These are phyloP conservation scores for Wickerhamomyces bovis DNA, from an alignment of 805 yeast genomes.

Conservation along the genomic window DNA sequence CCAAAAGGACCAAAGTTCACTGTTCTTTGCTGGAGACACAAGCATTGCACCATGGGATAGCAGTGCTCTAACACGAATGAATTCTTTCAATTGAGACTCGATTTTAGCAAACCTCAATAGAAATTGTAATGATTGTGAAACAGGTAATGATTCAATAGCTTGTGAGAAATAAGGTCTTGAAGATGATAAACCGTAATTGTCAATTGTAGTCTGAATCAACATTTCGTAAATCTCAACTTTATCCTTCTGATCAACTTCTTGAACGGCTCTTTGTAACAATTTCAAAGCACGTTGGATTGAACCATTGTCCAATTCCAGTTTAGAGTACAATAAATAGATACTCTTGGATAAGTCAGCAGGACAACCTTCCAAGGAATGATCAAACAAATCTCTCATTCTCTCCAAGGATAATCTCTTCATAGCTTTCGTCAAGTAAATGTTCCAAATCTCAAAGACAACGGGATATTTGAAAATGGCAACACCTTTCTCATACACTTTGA, in stretches of 20 bases:
- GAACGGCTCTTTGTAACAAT: slow-evolving; percentile 39
- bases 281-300: slow-evolving; percentile 43
- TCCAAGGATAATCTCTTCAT: slow-evolving; percentile 38
- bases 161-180: slow-evolving; percentile 45
- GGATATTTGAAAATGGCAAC: slow-evolving; percentile 55
- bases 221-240: slow-evolving; percentile 39
- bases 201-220: slow-evolving; percentile 35
- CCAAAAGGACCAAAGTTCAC: slow-evolving; percentile 61
- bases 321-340: slow-evolving; percentile 49
- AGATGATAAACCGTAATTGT: slow-evolving; percentile 34
- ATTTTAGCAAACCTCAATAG: slow-evolving; percentile 48
- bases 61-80: slow-evolving; percentile 56
- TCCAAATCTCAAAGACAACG: slow-evolving; percentile 65
- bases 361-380: slow-evolving; percentile 50
- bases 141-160: slow-evolving; percentile 44
- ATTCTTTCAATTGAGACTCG: slow-evolving; percentile 50
- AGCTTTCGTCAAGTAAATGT: slow-evolving; percentile 52
- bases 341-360: slow-evolving; percentile 43
- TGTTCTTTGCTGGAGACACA: slow-evolving; percentile 28
- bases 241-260: slow-evolving; percentile 23
- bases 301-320: slow-evolving; percentile 56
- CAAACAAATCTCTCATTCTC: slow-evolving; percentile 68
- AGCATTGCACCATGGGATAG: slow-evolving; percentile 47
- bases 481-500: slow-evolving; percentile 63
- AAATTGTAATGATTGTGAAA: slow-evolving; percentile 35